Evolutionary conservation across 208 protist species (phyloP).

Genomic region (Cochliopodium minus): DNA sequence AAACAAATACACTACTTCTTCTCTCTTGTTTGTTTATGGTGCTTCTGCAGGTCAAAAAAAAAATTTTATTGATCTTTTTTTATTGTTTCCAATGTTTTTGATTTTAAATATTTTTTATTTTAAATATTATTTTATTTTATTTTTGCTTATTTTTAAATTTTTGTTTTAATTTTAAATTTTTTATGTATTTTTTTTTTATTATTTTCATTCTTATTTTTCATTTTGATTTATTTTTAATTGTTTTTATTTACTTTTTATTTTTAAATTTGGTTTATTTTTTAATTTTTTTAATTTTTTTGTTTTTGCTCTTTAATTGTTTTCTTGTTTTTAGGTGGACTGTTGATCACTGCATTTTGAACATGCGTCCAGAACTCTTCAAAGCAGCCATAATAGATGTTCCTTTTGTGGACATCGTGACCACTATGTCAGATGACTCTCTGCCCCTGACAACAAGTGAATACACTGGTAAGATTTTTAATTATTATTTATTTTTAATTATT

Average conservation of each 20-base stretch:
- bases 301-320: not conserved
- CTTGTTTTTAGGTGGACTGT: constrained; percentile 37
- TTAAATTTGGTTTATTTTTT: too few relatives aligned
- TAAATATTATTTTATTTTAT: too few relatives aligned
- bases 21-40: constrained; percentile 58
- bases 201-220: too few relatives aligned
- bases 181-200: too few relatives aligned
- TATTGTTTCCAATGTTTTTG: too few relatives aligned
- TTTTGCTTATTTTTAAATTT: too few relatives aligned
- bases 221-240: too few relatives aligned
- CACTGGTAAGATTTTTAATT: not conserved
- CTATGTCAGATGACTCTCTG: constrained; percentile 69
- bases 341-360: constrained; percentile 70
- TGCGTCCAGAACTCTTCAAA: constrained; percentile 60
- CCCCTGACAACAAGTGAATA: constrained; percentile 58
- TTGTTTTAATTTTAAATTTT: too few relatives aligned
- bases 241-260: too few relatives aligned
- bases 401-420: constrained; percentile 78
- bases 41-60: constrained; percentile 64
- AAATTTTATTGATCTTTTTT: too few relatives aligned
- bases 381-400: constrained; percentile 54
- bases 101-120: too few relatives aligned
- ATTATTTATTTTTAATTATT: not conserved
- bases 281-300: not conserved
- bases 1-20: constrained; percentile 35